Evolutionary conservation across 768 basidiomycete genomes (phyloP).

Genomic region (Agaricus bisporus): DNA sequence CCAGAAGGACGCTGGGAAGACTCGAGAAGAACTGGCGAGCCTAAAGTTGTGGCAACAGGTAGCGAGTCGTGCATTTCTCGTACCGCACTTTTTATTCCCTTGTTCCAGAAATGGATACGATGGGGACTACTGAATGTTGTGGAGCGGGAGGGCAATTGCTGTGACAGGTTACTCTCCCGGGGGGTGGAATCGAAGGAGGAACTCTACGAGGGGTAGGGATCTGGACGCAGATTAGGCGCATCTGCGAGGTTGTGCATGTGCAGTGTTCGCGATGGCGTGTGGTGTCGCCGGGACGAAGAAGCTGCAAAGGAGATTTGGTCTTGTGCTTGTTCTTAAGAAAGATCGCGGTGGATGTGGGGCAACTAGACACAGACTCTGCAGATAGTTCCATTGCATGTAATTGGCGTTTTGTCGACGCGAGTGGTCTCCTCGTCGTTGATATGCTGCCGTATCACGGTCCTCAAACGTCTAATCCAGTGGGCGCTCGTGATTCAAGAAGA

Average conservation of each 20-base stretch:
- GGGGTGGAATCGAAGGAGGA: background rate
- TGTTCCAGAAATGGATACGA: slow-evolving; percentile 6
- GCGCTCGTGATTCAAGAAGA: no score
- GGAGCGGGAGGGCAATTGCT: background rate
- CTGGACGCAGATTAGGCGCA: background rate
- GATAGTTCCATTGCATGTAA: no score
- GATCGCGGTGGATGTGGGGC: no score
- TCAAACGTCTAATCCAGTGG: no score
- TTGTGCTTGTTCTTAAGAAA: no score
- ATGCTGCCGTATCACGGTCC: no score
- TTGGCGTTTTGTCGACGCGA: no score
- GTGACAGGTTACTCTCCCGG: slow-evolving; percentile 1
- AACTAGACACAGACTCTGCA: no score
- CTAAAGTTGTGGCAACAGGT: background rate
- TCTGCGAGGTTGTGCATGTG: background rate
- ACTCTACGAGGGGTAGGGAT: background rate
- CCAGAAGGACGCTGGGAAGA: background rate
- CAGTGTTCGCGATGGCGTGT: no score
- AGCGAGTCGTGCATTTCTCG: background rate
- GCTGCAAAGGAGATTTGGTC: no score
- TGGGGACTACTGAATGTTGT: background rate
- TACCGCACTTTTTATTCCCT: background rate
- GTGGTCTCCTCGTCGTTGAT: no score
- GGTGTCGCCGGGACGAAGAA: no score
- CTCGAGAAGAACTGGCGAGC: background rate